A percentile compares a stretch with the other conserved stretches of the same genome.
phyloP scores from a whole-genome alignment of 192 early-diverging fungal genomes.

The Allomyces macrogynus region DNA sequence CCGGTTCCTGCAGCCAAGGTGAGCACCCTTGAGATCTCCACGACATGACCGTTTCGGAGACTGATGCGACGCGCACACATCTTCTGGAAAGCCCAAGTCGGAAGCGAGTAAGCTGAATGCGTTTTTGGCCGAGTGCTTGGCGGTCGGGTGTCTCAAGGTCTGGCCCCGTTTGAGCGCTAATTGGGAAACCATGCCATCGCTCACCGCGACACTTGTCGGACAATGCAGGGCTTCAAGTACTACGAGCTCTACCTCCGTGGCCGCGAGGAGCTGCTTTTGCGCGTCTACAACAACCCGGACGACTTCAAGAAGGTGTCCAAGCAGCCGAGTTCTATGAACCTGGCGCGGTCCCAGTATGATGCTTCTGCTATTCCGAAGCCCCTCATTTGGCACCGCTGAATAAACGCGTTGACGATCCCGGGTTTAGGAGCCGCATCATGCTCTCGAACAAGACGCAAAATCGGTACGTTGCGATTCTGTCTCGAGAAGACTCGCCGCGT shows the following conservation, averaged over 20 bases:
- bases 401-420: too few relatives aligned
- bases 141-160: slow-evolving; percentile 43
- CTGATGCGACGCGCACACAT: too few relatives aligned
- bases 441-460: not conserved
- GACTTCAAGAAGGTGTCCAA: not conserved
- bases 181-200: not conserved
- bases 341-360: slow-evolving; percentile 24
- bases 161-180: slow-evolving; percentile 1
- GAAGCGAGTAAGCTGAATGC: slow-evolving; percentile 14
- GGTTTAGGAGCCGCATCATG: not conserved
- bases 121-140: slow-evolving; percentile 43
- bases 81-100: not conserved
- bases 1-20: too few relatives aligned
- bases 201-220: not conserved
- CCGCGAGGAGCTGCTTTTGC: slow-evolving; percentile 43
- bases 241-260: slow-evolving; percentile 45
- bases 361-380: too few relatives aligned
- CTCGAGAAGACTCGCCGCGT: too few relatives aligned
- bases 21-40: too few relatives aligned
- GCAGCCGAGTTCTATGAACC: slow-evolving; percentile 17
- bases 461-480: not conserved
- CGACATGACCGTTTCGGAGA: too few relatives aligned
- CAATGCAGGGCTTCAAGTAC: slow-evolving; percentile 35
- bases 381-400: too few relatives aligned
- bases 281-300: slow-evolving; percentile 25